Conservation (phyloP, 2,329 filamentous ascomycete genomes). For the Microsporum audouinii region DNA sequence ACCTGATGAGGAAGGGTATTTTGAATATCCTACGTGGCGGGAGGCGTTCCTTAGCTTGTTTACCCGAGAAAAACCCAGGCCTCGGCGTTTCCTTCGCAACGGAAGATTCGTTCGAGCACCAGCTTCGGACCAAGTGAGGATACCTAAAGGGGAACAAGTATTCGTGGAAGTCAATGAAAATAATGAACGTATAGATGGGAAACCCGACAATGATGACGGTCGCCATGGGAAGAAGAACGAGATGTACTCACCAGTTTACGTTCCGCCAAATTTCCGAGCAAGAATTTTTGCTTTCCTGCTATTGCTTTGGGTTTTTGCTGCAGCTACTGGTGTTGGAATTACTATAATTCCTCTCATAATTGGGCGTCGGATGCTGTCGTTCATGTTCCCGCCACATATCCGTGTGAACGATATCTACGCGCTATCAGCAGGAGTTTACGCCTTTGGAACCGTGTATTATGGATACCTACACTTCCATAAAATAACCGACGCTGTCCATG, state of each 20-base stretch:
- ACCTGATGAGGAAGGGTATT: slow-evolving; percentile 66
- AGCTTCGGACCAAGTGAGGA: slow-evolving; percentile 86
- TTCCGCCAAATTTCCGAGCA: slow-evolving; percentile 72
- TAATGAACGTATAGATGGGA: slow-evolving; percentile 54
- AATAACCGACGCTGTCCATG: slow-evolving; percentile 7
- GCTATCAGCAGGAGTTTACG: slow-evolving; percentile 79
- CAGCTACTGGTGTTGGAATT: slow-evolving; percentile 68
- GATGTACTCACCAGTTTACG: slow-evolving; percentile 60
- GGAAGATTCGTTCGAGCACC: slow-evolving; percentile 85
- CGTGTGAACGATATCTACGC: slow-evolving; percentile 92
- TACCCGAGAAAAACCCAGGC: not conserved
- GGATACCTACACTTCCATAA: slow-evolving; percentile 24
- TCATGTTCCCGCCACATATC: slow-evolving; percentile 58
- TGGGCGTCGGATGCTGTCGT: slow-evolving; percentile 65
- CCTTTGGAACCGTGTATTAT: slow-evolving; percentile 60
- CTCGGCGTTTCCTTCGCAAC: slow-evolving; percentile 49
- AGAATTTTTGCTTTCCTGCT: slow-evolving; percentile 78
- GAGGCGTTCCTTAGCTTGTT: slow-evolving; percentile 31
- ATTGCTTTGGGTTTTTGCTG: slow-evolving; percentile 87
- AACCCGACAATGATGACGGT: slow-evolving; percentile 42
- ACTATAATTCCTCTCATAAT: slow-evolving; percentile 80
- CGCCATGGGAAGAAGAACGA: slow-evolving; percentile 49
- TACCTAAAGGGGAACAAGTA: slow-evolving; percentile 69
- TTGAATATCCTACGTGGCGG: slow-evolving; percentile 43
- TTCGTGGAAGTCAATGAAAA: slow-evolving; percentile 65